Evolutionary conservation across 306 rosid genomes (phyloP), one percentile per base, ranked within the genome.

Genomic region (Senna tora): DNA sequence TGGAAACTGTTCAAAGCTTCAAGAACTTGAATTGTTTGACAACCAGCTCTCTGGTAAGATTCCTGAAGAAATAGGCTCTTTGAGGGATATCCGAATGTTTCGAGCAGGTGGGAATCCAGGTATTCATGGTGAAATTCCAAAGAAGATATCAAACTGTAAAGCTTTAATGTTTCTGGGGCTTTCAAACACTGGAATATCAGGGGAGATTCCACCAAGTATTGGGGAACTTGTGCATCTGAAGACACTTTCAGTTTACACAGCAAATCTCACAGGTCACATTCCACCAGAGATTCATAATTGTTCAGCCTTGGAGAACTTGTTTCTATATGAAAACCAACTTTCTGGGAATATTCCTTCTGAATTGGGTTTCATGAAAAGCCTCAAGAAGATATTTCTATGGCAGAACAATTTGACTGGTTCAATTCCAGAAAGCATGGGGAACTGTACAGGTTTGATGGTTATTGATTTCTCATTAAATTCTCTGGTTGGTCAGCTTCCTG

Each of bases 31-130:
- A 60, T 84, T 93, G 55, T 93, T 38, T 49, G 98, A 93, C 73
- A 93, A 93, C 85, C 89, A 84, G 77, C 86, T 93, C 14, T 79
- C 86, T 20, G 98, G 98, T 17, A 67, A 68, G 83, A 82, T 93
- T 70, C 98, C 98, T 0, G 84, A 70, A 12, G 98, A 90, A 75
- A 72, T 89, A 70, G 92, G 97, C 67, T 82, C 53, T 49, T 62
- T 93, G 83, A 46, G 39, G 47, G 78, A 60, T 20, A 83, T 90
- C 77, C 85, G 87, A 80, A 64, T 80, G 2, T 53, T 90, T 36
- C 79, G 98, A 50, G 97, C 90, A 8, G 98, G 98, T 5, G 98
- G 98, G 56, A 93, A 93, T 75, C 86, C 22, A 1, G 96, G 84
- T 49, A 87, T 93, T 58, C 67, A 61, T 32, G 98, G 98, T 0